Evolutionary conservation across 2,329 filamentous ascomycete species (phyloP).

Genomic region (Colletotrichum siamense): DNA sequence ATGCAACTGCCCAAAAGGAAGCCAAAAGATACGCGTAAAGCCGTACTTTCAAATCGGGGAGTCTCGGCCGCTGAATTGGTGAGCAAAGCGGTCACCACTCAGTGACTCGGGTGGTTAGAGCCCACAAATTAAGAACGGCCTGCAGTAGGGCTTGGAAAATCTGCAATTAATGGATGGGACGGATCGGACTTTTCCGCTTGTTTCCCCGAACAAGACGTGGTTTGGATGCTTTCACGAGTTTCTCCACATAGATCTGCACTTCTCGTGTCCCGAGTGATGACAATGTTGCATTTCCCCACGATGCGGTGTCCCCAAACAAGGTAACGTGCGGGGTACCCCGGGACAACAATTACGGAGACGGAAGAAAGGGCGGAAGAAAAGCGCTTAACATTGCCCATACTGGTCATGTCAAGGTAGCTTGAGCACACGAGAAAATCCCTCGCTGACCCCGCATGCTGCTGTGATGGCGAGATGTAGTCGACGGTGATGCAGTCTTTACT

Average conservation of each 20-base stretch:
- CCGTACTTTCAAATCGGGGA: neutral
- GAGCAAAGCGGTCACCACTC: neutral
- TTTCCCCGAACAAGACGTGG: neutral
- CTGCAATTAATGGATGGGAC: neutral
- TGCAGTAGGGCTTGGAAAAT: neutral
- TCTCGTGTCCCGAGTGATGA: neutral
- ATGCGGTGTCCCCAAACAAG: neutral
- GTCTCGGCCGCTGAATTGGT: neutral
- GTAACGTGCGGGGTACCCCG: neutral
- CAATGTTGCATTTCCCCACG: neutral
- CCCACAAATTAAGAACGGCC: neutral
- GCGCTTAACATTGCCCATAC: neutral
- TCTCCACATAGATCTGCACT: neutral
- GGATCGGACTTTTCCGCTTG: neutral
- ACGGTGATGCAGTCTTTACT: neutral
- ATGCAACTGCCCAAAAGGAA: neutral
- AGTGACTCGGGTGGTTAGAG: neutral
- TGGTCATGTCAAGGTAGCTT: neutral
- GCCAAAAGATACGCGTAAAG: neutral
- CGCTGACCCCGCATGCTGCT: neutral
- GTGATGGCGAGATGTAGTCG: neutral
- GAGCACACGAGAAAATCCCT: neutral
- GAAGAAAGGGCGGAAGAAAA: neutral
- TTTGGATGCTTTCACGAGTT: neutral
- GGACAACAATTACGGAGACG: neutral